phyloP scores from a whole-genome alignment of 148 eudicot species.

The Linanthus parryae region DNA sequence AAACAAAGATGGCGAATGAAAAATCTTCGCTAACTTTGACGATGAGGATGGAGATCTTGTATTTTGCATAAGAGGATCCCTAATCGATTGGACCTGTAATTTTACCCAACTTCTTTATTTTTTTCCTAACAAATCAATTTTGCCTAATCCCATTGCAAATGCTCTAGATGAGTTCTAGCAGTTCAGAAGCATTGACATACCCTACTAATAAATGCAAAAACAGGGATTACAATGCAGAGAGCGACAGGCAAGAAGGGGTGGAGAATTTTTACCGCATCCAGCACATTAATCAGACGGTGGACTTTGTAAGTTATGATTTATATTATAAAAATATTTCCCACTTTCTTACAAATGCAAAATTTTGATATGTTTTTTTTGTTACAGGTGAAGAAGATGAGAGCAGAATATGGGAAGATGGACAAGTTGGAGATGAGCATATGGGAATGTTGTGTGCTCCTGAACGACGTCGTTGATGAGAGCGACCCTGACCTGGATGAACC shows the following conservation, averaged over 20 bases:
- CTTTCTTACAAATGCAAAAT: not conserved
- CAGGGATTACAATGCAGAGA: slow-evolving; percentile 75
- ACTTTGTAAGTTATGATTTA: slow-evolving; percentile 43
- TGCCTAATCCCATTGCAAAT: too few relatives aligned
- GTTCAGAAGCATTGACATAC: too few relatives aligned
- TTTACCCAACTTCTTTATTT: not conserved
- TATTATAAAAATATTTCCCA: not conserved
- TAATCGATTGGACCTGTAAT: not conserved
- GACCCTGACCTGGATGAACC: slow-evolving; percentile 95
- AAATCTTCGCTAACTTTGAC: too few relatives aligned
- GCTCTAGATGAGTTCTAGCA: too few relatives aligned
- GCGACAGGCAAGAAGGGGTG: slow-evolving; percentile 62
- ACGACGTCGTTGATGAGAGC: slow-evolving; percentile 83
- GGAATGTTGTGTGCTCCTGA: slow-evolving; percentile 90
- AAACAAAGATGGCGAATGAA: too few relatives aligned
- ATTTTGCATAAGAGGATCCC: not conserved
- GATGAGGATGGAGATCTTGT: too few relatives aligned
- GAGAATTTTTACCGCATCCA: slow-evolving; percentile 56
- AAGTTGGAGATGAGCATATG: slow-evolving; percentile 93
- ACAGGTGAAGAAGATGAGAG: slow-evolving; percentile 84
- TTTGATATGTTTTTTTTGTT: not conserved
- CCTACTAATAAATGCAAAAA: not conserved
- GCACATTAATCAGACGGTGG: slow-evolving; percentile 64
- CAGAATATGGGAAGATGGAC: slow-evolving; percentile 57
- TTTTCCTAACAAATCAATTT: not conserved